A percentile compares a stretch with the other conserved stretches of the same genome.
These are phyloP conservation scores for Penicillium sp. DNA, from an alignment of 2,329 filamentous ascomycete genomes.

Conservation along the genomic window DNA sequence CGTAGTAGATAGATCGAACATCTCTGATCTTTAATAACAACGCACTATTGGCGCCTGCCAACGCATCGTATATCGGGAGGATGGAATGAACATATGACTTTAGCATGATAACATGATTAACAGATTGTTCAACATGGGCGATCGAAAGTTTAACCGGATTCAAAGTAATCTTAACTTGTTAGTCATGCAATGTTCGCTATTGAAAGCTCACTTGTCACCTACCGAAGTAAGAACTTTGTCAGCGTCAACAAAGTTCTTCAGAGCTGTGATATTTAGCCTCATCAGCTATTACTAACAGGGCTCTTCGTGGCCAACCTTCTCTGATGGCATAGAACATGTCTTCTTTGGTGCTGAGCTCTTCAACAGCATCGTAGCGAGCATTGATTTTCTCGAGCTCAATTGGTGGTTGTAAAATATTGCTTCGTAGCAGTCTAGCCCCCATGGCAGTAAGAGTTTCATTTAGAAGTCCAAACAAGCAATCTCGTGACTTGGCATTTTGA, in stretches of 20 bases:
- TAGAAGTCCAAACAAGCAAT: conserved; percentile 78
- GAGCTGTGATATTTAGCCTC: conserved; percentile 43
- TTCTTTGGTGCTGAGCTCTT: conserved; percentile 76
- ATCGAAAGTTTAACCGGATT: conserved; percentile 64
- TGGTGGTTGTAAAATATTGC: conserved; percentile 83
- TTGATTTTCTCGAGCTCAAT: conserved; percentile 66
- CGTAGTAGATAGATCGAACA: conserved; percentile 28
- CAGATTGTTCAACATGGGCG: conserved; percentile 69
- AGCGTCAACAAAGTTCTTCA: conserved; percentile 72
- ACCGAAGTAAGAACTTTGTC: conserved; percentile 77
- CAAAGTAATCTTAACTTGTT: conserved; percentile 64
- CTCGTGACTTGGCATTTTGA: conserved; percentile 69
- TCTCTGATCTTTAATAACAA: conserved; percentile 66
- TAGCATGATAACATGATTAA: conserved; percentile 82
- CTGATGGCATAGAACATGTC: conserved; percentile 78
- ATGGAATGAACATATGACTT: conserved; percentile 75
- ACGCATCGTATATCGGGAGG: conserved; percentile 62
- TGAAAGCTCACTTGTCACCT: conserved; percentile 18
- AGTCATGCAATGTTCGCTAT: conserved; percentile 9
- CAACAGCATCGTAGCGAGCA: conserved; percentile 74
- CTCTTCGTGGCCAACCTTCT: conserved; percentile 49
- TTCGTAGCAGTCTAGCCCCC: conserved; percentile 77
- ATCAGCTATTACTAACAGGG: not conserved
- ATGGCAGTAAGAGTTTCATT: conserved; percentile 85
- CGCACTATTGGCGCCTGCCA: conserved; percentile 60